Evolutionary conservation across 345 rosid genomes (phyloP).

Genomic region (Boechera stricta): DNA sequence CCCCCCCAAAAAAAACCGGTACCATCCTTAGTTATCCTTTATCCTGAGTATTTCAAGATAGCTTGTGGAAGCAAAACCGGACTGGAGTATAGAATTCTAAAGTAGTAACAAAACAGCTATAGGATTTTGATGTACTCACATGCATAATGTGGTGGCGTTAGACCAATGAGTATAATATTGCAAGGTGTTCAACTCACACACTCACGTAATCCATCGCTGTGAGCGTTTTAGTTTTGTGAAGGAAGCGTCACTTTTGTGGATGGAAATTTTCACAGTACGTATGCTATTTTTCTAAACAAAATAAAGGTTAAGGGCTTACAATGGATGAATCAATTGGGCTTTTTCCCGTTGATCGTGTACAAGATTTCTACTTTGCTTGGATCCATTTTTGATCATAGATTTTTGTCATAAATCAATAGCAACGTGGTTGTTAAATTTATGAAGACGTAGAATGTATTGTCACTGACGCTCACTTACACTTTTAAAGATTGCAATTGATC

Average conservation of each 20-base stretch:
- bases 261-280: background rate
- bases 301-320: too few species aligned
- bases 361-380: background rate
- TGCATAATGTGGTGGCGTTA: background rate
- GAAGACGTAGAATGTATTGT: background rate
- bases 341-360: background rate
- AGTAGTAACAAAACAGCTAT: background rate
- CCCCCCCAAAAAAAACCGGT: background rate
- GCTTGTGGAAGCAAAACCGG: constrained; percentile 23
- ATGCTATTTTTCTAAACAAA: background rate
- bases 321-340: background rate
- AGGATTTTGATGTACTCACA: background rate
- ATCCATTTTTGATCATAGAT: background rate
- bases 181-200: background rate
- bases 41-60: constrained; percentile 35
- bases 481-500: background rate
- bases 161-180: background rate
- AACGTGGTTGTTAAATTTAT: background rate
- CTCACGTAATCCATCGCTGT: too few species aligned
- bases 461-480: background rate
- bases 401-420: background rate
- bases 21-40: constrained; percentile 14
- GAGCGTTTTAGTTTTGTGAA: background rate
- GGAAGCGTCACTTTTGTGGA: background rate
- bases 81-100: background rate